A percentile compares a stretch with the other conserved stretches of the same genome.
Conservation (phyloP, 1,139 yeast species). For the Ogataea hybrid region DNA sequence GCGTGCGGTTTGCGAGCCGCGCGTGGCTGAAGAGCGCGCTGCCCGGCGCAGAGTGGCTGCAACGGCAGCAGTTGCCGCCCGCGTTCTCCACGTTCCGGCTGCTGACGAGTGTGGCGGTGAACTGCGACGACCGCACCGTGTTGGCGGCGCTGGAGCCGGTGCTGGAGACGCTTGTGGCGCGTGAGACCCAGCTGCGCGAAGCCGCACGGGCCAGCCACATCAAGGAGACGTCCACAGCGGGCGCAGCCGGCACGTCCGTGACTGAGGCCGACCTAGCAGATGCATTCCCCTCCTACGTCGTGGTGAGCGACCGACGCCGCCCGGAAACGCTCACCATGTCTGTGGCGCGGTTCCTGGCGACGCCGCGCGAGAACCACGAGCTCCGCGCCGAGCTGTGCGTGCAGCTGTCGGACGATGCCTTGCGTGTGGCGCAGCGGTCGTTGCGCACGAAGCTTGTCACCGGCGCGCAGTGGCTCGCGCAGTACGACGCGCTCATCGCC, state of each 20-base stretch:
- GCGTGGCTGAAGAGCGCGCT: conserved; percentile 53
- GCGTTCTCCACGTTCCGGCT: conserved; percentile 49
- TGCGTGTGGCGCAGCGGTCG: conserved; percentile 37
- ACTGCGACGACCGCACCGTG: conserved; percentile 37
- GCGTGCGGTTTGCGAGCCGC: conserved; percentile 54
- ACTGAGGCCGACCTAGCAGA: conserved; percentile 52
- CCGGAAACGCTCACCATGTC: conserved; percentile 42
- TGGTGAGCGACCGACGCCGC: conserved; percentile 35
- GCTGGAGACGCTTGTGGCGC: conserved; percentile 34
- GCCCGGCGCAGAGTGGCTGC: conserved; percentile 54
- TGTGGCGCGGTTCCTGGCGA: conserved; percentile 41
- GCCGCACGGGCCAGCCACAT: conserved; percentile 33
- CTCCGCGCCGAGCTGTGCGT: conserved; percentile 44
- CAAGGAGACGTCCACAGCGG: conserved; percentile 17
- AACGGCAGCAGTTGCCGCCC: conserved; percentile 48
- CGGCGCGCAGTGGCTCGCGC: conserved; percentile 51
- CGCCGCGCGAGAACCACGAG: conserved; percentile 21
- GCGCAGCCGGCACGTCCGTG: conserved; percentile 27
- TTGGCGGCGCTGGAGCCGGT: conserved; percentile 34
- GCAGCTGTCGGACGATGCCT: conserved; percentile 51
- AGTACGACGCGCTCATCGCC: conserved; percentile 42
- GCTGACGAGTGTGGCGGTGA: conserved; percentile 45
- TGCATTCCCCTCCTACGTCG: conserved; percentile 53
- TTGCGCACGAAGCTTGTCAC: conserved; percentile 42
- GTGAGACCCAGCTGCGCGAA: conserved; percentile 44